phyloP scores from a whole-genome alignment of 2,329 filamentous ascomycete species.

The Penicillium digitatum region DNA sequence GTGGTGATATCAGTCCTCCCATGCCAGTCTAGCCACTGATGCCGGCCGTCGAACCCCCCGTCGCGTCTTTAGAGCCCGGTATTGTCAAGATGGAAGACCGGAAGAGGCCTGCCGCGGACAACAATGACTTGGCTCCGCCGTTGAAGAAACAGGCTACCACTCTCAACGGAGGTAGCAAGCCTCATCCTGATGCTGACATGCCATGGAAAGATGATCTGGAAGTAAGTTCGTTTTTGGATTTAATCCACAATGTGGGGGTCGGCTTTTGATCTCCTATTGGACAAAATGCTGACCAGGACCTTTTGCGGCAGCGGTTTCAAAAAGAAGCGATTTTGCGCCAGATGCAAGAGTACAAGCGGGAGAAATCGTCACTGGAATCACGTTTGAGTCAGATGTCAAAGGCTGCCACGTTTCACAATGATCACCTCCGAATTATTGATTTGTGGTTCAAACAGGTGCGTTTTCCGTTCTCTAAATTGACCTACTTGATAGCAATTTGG shows the following conservation, averaged over 20 bases:
- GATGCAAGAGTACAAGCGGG: constrained; percentile 96
- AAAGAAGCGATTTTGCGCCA: constrained; percentile 97
- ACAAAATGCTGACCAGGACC: constrained; percentile 30
- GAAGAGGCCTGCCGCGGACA: constrained; percentile 84
- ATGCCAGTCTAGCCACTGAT: constrained; percentile 64
- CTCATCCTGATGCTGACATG: constrained; percentile 64
- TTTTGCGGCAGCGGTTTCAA: constrained; percentile 66
- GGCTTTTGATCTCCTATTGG: constrained; percentile 10
- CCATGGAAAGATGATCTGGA: constrained; percentile 68
- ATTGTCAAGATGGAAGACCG: constrained; percentile 97
- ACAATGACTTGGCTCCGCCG: constrained; percentile 80
- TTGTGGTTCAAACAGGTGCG: constrained; percentile 90
- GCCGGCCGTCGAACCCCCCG: constrained; percentile 75
- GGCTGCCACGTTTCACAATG: constrained; percentile 76
- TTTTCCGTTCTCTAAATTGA: constrained; percentile 12
- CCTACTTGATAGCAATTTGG: neutral
- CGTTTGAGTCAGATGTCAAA: constrained; percentile 78
- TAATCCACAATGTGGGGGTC: neutral
- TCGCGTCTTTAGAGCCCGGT: constrained; percentile 72
- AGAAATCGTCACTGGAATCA: constrained; percentile 74
- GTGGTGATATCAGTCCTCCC: constrained; percentile 33
- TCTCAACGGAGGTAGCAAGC: constrained; percentile 65
- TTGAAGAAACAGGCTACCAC: constrained; percentile 83
- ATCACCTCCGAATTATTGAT: constrained; percentile 86
- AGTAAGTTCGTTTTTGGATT: constrained; percentile 51